A percentile compares a stretch with the other conserved stretches of the same genome.
phyloP scores from a whole-genome alignment of 2,329 filamentous ascomycete species.

The Botrytis tulipae region DNA sequence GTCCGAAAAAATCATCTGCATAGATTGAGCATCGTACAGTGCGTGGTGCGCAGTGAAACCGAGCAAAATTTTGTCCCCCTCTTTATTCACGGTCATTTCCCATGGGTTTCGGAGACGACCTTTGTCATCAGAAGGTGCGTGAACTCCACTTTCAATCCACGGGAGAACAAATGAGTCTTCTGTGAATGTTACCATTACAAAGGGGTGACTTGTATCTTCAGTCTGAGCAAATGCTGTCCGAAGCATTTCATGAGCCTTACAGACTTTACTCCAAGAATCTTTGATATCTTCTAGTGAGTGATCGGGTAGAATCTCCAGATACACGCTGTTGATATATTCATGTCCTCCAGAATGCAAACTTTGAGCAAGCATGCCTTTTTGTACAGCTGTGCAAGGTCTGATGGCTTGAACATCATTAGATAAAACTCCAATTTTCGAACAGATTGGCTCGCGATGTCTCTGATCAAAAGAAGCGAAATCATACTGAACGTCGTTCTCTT shows the following conservation, averaged over 20 bases:
- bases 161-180: conserved; percentile 40
- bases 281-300: conserved; percentile 46
- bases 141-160: conserved; percentile 39
- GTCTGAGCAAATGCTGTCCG: conserved; percentile 70
- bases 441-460: conserved; percentile 41
- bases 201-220: conserved; percentile 59
- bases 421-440: conserved; percentile 26
- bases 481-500: conserved; percentile 35
- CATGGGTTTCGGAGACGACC: conserved; percentile 32
- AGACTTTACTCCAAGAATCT: conserved; percentile 58
- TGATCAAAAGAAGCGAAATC: conserved; percentile 53
- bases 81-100: conserved; percentile 27
- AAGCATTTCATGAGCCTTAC: conserved; percentile 64
- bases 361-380: conserved; percentile 75
- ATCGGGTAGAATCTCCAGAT: conserved; percentile 48
- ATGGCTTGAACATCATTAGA: conserved; percentile 51
- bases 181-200: conserved; percentile 70
- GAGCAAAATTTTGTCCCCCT: conserved; percentile 24
- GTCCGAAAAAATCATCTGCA: conserved; percentile 62
- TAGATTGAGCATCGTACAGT: conserved; percentile 78
- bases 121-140: background rate
- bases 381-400: conserved; percentile 75
- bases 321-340: conserved; percentile 74
- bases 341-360: conserved; percentile 65
- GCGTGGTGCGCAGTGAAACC: conserved; percentile 61